Evolutionary conservation across 495 filamentous ascomycete genomes (phyloP).

Genomic region (Neurospora pannonica): DNA sequence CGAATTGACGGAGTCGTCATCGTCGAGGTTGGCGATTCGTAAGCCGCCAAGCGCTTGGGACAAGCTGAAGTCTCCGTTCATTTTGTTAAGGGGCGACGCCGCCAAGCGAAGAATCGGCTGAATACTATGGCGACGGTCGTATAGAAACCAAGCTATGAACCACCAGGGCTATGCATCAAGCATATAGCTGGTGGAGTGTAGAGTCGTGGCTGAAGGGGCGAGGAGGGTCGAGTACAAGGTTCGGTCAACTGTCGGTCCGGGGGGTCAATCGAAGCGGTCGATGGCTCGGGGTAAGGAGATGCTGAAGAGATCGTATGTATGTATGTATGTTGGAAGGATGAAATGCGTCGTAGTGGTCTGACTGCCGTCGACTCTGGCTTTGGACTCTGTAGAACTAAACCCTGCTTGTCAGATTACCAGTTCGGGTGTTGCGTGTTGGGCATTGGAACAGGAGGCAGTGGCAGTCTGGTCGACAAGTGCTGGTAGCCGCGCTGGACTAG

Average conservation of each 20-base stretch:
- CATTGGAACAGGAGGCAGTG: background rate
- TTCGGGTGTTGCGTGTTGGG: background rate
- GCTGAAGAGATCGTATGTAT: background rate
- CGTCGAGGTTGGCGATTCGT: constrained; percentile 95
- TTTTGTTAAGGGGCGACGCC: constrained; percentile 27
- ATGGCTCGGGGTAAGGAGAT: background rate
- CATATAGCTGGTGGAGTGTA: background rate
- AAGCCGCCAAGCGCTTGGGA: constrained; percentile 89
- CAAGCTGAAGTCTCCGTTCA: constrained; percentile 90
- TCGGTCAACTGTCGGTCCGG: background rate
- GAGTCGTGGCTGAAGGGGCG: background rate
- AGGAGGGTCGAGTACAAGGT: background rate
- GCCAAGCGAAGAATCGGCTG: background rate
- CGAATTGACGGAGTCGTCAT: constrained; percentile 54
- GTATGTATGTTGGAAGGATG: background rate
- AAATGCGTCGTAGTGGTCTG: background rate
- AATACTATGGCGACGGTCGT: background rate
- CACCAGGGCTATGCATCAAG: background rate
- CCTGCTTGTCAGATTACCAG: background rate
- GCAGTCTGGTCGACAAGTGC: background rate
- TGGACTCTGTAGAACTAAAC: background rate
- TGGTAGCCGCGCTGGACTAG: background rate
- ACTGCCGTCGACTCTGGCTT: background rate
- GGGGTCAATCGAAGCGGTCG: background rate
- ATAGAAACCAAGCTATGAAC: background rate